phyloP scores from a whole-genome alignment of 2,329 filamentous ascomycete genomes.

The Aspergillus sp. region DNA sequence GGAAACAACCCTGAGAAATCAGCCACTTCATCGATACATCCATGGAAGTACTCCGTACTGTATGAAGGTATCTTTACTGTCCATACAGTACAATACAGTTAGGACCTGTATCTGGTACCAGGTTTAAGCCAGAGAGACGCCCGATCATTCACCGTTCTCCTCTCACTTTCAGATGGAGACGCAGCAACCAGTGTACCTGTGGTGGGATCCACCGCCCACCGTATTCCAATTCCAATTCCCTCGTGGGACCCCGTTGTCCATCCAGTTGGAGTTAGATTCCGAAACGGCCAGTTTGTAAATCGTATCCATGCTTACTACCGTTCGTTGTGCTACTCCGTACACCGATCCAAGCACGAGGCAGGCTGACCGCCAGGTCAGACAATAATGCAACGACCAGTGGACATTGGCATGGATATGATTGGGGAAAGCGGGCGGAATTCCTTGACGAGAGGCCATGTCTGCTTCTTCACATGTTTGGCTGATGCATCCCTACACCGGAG shows the following conservation, averaged over 20 bases:
- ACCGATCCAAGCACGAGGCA: not conserved
- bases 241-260: too few relatives aligned
- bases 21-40: not conserved
- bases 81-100: not conserved
- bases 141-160: too few relatives aligned
- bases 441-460: not conserved
- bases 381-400: not conserved
- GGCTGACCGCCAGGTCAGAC: constrained; percentile 4
- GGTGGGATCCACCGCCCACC: too few relatives aligned
- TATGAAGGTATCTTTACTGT: not conserved
- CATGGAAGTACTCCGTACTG: not conserved
- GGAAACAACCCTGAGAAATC: too few relatives aligned
- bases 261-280: not conserved
- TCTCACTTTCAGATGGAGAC: too few relatives aligned
- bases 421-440: not conserved
- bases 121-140: too few relatives aligned
- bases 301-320: not conserved
- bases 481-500: too few relatives aligned
- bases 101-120: too few relatives aligned
- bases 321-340: not conserved
- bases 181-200: too few relatives aligned
- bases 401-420: not conserved
- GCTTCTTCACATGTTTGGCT: constrained; percentile 1
- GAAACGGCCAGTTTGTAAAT: not conserved
- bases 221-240: too few relatives aligned